These are phyloP conservation scores for Westerdykella aurantiaca DNA, from an alignment of 2,329 filamentous ascomycete genomes.

Conservation along the genomic window DNA sequence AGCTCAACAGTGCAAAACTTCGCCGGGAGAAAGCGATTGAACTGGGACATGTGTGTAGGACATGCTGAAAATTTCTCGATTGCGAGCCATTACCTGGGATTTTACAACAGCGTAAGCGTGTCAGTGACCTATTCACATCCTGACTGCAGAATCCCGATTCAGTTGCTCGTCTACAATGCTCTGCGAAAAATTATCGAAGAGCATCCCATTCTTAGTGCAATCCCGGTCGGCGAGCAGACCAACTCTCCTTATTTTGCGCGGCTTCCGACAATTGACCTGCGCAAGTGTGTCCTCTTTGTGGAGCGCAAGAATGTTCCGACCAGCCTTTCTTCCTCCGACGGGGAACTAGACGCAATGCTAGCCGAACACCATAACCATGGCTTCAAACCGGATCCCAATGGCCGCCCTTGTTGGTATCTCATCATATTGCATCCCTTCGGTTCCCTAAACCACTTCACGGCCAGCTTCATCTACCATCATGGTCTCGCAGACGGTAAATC, in stretches of 20 bases:
- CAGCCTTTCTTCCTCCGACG: slow-evolving; percentile 20
- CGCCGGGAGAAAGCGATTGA: no score
- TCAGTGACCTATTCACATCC: slow-evolving; percentile 26
- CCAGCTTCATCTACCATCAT: slow-evolving; percentile 46
- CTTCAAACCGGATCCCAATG: slow-evolving; percentile 27
- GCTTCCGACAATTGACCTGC: slow-evolving; percentile 40
- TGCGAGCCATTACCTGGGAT: slow-evolving; percentile 38
- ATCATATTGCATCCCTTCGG: slow-evolving; percentile 27
- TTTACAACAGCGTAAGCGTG: slow-evolving; percentile 43
- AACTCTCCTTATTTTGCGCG: slow-evolving; percentile 42
- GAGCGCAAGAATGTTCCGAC: slow-evolving; percentile 15
- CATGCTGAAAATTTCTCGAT: slow-evolving; percentile 43
- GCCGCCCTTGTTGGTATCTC: slow-evolving; percentile 43
- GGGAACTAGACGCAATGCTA: slow-evolving; percentile 40
- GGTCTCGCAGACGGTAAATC: slow-evolving; percentile 44
- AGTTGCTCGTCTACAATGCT: slow-evolving; percentile 36
- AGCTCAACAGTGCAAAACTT: no score
- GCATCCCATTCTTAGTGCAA: slow-evolving; percentile 42
- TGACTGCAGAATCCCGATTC: slow-evolving; percentile 3
- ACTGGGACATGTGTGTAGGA: slow-evolving; percentile 20
- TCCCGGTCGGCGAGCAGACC: slow-evolving; percentile 38
- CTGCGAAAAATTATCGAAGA: slow-evolving; percentile 31
- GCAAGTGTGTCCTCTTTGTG: slow-evolving; percentile 30
- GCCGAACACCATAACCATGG: slow-evolving; percentile 39
- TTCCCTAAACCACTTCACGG: slow-evolving; percentile 33